Evolutionary conservation across 345 rosid genomes (phyloP), one percentile per base, ranked within the genome.

Genomic region (Salix koriyanagi): DNA sequence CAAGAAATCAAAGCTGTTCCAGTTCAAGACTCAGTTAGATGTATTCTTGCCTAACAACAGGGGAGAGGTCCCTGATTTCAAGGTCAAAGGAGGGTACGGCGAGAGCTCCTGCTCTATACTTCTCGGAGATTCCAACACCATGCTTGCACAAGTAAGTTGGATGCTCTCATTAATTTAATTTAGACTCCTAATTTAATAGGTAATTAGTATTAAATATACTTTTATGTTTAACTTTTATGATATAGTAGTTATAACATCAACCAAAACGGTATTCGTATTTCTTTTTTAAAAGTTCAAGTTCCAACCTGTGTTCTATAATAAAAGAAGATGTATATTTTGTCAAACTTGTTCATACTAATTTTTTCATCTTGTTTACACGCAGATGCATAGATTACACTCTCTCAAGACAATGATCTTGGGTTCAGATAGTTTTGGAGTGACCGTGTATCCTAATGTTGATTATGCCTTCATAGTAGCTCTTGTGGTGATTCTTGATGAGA

Each of bases 401-500:
- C 14, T 83, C 10, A 66, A 60, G 23, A 82, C 73, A 21, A 3
- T 71, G 1, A 25, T 81, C 37, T 64, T 84, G 2, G 89, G 79
- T 2, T 26, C 69, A 3, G 86, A 83, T 30, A 62, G 28, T 3
- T 85, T 83, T 46, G 26, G 67, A 5, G 83, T 86, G 42, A 81
- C 88, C 0, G 74, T 81, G 28, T 86, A 86, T 50, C 86, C 86
- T n/a, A 85, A 81, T 26, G 73, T 85, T 1, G 84, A 85, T 54
- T 73, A 81, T 37, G 85, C 87, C n/a, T 83, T 85, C 61, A 70
- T 80, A 2, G 74, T 75, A n/a, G 80, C 86, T 67, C 84, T 85
- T 16, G 80, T 85, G 12, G 83, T 76, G 32, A 69, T 83, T 58
- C 84, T 83, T 12, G 86, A 83, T 58, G 86, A 83, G 78, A 79